These are phyloP conservation scores for Ciborinia camelliae DNA, from an alignment of 2,329 filamentous ascomycete genomes.

Conservation along the genomic window DNA sequence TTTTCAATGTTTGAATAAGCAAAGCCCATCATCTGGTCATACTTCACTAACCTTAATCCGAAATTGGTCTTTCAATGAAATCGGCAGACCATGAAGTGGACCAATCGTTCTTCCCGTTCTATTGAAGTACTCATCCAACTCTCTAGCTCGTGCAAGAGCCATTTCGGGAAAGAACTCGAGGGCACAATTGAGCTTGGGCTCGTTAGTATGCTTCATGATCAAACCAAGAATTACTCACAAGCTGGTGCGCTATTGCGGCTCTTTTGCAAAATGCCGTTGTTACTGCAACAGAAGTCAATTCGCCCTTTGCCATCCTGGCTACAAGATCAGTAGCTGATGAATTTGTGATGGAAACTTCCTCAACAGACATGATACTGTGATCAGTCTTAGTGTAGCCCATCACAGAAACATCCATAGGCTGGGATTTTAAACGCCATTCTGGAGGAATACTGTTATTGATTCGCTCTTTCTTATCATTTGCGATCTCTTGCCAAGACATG, in stretches of 20 bases:
- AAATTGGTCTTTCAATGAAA: slow-evolving; percentile 61
- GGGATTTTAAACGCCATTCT: slow-evolving; percentile 52
- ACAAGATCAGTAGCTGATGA: slow-evolving; percentile 31
- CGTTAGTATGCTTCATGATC: not conserved
- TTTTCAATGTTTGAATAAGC: slow-evolving; percentile 30
- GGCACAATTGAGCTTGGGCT: slow-evolving; percentile 36
- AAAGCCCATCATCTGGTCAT: no score
- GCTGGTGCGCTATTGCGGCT: slow-evolving; percentile 47
- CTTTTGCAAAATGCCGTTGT: slow-evolving; percentile 48
- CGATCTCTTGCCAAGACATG: slow-evolving; percentile 47
- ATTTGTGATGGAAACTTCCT: slow-evolving; percentile 45
- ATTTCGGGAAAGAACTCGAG: slow-evolving; percentile 48
- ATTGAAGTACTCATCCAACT: slow-evolving; percentile 45
- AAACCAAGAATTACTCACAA: slow-evolving; percentile 27
- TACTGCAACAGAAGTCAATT: slow-evolving; percentile 38
- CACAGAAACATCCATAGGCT: slow-evolving; percentile 54
- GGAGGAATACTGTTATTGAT: slow-evolving; percentile 53
- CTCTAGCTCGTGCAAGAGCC: slow-evolving; percentile 44
- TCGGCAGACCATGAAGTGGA: slow-evolving; percentile 59
- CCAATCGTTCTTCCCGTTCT: slow-evolving; percentile 47
- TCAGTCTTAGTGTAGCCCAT: slow-evolving; percentile 39
- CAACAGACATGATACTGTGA: slow-evolving; percentile 35
- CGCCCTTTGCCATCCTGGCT: slow-evolving; percentile 27
- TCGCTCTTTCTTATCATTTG: slow-evolving; percentile 51
- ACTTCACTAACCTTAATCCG: slow-evolving; percentile 46